phyloP scores from a whole-genome alignment of 2,329 filamentous ascomycete genomes.

The Paecilomyces formosus region DNA sequence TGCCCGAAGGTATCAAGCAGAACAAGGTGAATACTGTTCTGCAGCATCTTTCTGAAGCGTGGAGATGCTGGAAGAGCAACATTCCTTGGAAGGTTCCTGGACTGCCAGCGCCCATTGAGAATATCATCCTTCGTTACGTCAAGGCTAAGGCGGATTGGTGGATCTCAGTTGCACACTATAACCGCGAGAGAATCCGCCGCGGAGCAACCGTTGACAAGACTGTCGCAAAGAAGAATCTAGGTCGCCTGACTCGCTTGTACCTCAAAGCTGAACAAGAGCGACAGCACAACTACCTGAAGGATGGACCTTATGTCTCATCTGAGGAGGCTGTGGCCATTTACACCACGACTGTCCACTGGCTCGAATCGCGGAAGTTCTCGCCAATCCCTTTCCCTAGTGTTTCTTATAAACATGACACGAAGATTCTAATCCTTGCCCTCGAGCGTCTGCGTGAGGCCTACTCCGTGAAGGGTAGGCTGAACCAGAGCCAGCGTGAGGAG shows the following conservation, averaged over 20 bases:
- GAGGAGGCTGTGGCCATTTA: constrained; percentile 99
- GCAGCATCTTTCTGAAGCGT: constrained; percentile 94
- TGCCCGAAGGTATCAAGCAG: constrained; percentile 99
- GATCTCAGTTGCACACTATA: constrained; percentile 98
- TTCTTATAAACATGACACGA: constrained; percentile 98
- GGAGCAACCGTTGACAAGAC: constrained; percentile 98
- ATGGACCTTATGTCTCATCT: constrained; percentile 94
- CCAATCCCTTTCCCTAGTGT: constrained; percentile 98
- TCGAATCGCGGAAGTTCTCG: constrained; percentile 96
- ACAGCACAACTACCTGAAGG: constrained; percentile 99
- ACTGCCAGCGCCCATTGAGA: constrained; percentile 92
- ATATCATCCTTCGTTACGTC: constrained; percentile 96
- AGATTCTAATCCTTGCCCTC: constrained; percentile 91
- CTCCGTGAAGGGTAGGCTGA: constrained; percentile 92
- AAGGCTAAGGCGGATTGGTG: constrained; percentile 99
- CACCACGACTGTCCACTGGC: constrained; percentile 97
- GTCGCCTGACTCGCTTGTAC: constrained; percentile 89
- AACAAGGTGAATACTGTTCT: constrained; percentile 98
- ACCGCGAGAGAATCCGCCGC: constrained; percentile 90
- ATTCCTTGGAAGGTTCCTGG: constrained; percentile 99
- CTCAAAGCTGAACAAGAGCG: constrained; percentile 96
- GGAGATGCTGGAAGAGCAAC: constrained; percentile 99
- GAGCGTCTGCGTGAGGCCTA: constrained; percentile 92
- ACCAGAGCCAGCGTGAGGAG: constrained; percentile 96
- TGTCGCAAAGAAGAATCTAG: constrained; percentile 97